Percentiles rank a stretch among this genome's conserved stretches.
These are phyloP conservation scores for Adansonia digitata DNA, from an alignment of 345 rosid genomes.

Conservation along the genomic window DNA sequence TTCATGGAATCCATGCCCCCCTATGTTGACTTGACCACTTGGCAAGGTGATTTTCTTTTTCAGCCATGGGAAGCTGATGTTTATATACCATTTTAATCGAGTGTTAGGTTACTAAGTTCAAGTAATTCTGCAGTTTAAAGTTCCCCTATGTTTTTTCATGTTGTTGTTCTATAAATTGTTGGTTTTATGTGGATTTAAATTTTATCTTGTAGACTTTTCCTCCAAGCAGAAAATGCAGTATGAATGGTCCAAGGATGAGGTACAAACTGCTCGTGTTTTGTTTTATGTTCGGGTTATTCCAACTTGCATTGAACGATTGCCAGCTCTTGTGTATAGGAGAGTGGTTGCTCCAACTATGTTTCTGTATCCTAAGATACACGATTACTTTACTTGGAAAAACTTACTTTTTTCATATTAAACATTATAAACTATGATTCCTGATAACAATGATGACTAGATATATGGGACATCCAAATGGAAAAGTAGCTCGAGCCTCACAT, in stretches of 20 bases:
- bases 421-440: conserved; percentile 38
- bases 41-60: conserved; percentile 45
- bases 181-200: conserved; percentile 2
- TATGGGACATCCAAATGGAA: conserved; percentile 79
- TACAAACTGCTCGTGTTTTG: conserved; percentile 84
- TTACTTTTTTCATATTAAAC: not conserved
- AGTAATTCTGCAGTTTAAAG: conserved; percentile 8
- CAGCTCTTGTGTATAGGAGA: conserved; percentile 53
- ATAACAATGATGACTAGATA: conserved; percentile 44
- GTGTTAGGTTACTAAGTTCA: not conserved
- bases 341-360: conserved; percentile 80
- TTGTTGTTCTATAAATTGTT: conserved; percentile 9
- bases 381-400: not conserved
- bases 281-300: conserved; percentile 88
- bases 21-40: conserved; percentile 58
- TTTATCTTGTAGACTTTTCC: conserved; percentile 32
- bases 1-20: conserved; percentile 78
- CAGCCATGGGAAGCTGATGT: conserved; percentile 51
- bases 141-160: not conserved
- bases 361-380: conserved; percentile 61
- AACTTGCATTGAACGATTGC: conserved; percentile 65
- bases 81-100: conserved; percentile 6
- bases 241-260: conserved; percentile 79
- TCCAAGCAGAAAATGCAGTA: conserved; percentile 42
- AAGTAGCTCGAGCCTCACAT: conserved; percentile 77